A percentile compares a stretch with the other conserved stretches of the same genome.
Conservation (phyloP, 768 basidiomycete species). For the Rhizopogon vulgaris region DNA sequence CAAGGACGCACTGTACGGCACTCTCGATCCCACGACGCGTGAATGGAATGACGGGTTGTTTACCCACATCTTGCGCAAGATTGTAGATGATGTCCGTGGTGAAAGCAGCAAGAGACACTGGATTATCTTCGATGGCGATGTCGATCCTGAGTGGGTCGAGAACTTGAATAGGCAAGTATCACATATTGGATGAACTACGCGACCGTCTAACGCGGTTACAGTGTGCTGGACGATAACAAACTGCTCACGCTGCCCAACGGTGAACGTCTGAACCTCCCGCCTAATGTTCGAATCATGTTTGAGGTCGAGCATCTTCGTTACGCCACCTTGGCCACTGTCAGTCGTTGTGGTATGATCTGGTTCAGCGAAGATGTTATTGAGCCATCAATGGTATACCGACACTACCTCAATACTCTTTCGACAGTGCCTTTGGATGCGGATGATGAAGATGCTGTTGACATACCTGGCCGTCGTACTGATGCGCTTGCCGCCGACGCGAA, state of each 20-base stretch:
- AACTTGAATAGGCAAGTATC: conserved; percentile 87
- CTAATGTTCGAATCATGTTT: conserved; percentile 98
- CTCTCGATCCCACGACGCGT: conserved; percentile 91
- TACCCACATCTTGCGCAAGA: conserved; percentile 95
- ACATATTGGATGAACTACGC: not conserved
- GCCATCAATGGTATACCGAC: conserved; percentile 83
- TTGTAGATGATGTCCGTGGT: conserved; percentile 96
- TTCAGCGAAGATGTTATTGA: conserved; percentile 96
- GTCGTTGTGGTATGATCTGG: conserved; percentile 99
- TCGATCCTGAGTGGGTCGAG: conserved; percentile 99
- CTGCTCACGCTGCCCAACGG: conserved; percentile 95
- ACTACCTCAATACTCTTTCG: conserved; percentile 78
- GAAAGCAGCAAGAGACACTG: conserved; percentile 96
- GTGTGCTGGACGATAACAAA: conserved; percentile 98
- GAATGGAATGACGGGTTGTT: conserved; percentile 99
- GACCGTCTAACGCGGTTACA: conserved; percentile 25
- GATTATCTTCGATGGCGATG: conserved; percentile 99
- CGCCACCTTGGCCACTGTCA: conserved; percentile 96
- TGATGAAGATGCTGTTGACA: conserved; percentile 71
- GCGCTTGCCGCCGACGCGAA: conserved; percentile 36
- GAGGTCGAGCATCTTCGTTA: conserved; percentile 97
- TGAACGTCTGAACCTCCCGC: conserved; percentile 92
- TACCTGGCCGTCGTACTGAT: conserved; percentile 57
- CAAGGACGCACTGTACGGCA: conserved; percentile 97
- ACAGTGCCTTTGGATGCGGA: conserved; percentile 78